These are phyloP conservation scores for Russula sp. DNA, from an alignment of 768 basidiomycete species.

Conservation along the genomic window DNA sequence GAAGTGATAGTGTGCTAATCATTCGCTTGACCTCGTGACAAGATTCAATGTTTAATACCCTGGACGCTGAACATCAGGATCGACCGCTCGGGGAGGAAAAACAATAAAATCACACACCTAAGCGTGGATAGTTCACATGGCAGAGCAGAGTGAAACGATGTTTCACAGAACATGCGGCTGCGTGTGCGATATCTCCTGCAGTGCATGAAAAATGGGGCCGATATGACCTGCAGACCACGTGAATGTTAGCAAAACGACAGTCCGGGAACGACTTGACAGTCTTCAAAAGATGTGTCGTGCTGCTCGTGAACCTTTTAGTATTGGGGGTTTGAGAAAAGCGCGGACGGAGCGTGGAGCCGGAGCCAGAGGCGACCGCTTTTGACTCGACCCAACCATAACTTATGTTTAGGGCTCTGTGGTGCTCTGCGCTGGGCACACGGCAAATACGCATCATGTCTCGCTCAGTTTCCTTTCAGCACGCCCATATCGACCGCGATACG, in stretches of 20 bases:
- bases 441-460: constrained; percentile 26
- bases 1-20: too few relatives aligned
- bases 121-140: background rate
- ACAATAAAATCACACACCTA: background rate
- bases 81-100: background rate
- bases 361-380: background rate
- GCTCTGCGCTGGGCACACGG: background rate
- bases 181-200: too few relatives aligned
- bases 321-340: background rate
- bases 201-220: too few relatives aligned
- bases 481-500: constrained; percentile 23
- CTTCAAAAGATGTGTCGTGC: too few relatives aligned
- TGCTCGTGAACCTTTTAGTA: too few relatives aligned
- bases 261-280: too few relatives aligned
- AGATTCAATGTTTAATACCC: background rate
- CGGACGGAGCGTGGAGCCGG: background rate
- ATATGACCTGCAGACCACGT: too few relatives aligned
- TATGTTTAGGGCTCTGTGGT: background rate
- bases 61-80: background rate
- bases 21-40: background rate
- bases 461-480: constrained; percentile 3
- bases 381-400: background rate
- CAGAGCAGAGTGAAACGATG: background rate
- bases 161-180: background rate
- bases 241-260: too few relatives aligned